These are phyloP conservation scores for Deuterostichococcus epilithicus DNA, from an alignment of 139 green algal genomes.

Conservation along the genomic window DNA sequence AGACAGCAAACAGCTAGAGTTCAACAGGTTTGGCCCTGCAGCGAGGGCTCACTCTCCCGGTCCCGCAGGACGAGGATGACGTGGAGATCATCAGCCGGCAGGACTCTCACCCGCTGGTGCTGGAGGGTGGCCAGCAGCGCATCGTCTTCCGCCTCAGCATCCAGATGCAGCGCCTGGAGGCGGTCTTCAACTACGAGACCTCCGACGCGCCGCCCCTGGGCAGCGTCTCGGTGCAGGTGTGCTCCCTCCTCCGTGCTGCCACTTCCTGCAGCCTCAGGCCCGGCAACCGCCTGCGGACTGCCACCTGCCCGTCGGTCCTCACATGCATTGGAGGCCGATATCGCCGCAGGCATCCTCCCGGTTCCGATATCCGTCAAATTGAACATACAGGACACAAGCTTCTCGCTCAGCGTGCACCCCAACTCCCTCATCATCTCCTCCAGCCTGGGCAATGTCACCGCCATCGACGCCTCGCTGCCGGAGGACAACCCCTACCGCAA, in stretches of 20 bases:
- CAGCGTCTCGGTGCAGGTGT: conserved; percentile 15
- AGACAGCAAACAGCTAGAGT: too few species aligned
- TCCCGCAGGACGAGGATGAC: not conserved
- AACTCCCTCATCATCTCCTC: conserved; percentile 27
- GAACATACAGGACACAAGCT: conserved; percentile 58
- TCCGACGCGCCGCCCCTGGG: conserved; percentile 30
- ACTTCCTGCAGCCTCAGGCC: too few species aligned
- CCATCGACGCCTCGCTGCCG: conserved; percentile 47
- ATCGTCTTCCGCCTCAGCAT: conserved; percentile 38
- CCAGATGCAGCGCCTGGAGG: conserved; percentile 44
- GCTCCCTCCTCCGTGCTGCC: too few species aligned
- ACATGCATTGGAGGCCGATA: too few species aligned
- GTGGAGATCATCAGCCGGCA: not conserved
- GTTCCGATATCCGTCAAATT: too few species aligned
- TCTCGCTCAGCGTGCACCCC: conserved; percentile 42
- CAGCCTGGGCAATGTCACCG: conserved; percentile 71
- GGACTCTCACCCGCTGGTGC: not conserved
- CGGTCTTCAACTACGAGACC: conserved; percentile 61
- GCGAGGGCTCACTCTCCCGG: not conserved
- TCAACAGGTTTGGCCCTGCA: too few species aligned
- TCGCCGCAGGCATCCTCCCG: too few species aligned
- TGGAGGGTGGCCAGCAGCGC: conserved; percentile 6
- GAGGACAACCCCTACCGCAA: conserved; percentile 55
- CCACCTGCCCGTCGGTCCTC: too few species aligned
- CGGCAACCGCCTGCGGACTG: too few species aligned